Evolutionary conservation across 768 basidiomycete genomes (phyloP).

Genomic region (Mycena polygramma): DNA sequence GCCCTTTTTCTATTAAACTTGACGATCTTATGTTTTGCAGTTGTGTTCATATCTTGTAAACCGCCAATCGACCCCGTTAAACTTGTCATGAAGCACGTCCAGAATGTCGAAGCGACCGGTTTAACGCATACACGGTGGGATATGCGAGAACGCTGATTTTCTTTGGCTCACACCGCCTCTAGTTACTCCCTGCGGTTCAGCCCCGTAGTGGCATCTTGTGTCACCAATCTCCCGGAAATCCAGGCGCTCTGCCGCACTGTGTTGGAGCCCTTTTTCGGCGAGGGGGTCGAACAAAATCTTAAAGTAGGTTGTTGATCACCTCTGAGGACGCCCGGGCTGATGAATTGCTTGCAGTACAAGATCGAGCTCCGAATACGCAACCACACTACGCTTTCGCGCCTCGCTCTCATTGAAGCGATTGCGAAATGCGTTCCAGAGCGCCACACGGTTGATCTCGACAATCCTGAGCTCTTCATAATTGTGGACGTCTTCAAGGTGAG

Average conservation of each 20-base stretch:
- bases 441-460: constrained; percentile 75
- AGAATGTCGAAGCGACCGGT: constrained; percentile 73
- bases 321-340: not conserved
- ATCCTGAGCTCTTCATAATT: constrained; percentile 80
- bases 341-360: constrained; percentile 70
- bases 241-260: constrained; percentile 68
- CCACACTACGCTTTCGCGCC: constrained; percentile 76
- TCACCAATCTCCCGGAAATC: constrained; percentile 80
- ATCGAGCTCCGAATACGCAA: constrained; percentile 83
- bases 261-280: constrained; percentile 65
- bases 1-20: not conserved
- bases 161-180: constrained; percentile 14
- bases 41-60: constrained; percentile 85
- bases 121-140: constrained; percentile 73
- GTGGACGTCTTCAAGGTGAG: constrained; percentile 88
- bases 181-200: constrained; percentile 81
- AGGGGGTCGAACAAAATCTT: constrained; percentile 58
- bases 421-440: constrained; percentile 78
- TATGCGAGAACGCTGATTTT: not conserved
- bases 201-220: constrained; percentile 76
- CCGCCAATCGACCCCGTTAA: constrained; percentile 83
- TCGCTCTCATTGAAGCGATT: constrained; percentile 72
- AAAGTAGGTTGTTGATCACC: constrained; percentile 52
- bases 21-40: constrained; percentile 50
- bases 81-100: constrained; percentile 73